phyloP scores from a whole-genome alignment of 495 filamentous ascomycete genomes.

The Tirmania nivea region DNA sequence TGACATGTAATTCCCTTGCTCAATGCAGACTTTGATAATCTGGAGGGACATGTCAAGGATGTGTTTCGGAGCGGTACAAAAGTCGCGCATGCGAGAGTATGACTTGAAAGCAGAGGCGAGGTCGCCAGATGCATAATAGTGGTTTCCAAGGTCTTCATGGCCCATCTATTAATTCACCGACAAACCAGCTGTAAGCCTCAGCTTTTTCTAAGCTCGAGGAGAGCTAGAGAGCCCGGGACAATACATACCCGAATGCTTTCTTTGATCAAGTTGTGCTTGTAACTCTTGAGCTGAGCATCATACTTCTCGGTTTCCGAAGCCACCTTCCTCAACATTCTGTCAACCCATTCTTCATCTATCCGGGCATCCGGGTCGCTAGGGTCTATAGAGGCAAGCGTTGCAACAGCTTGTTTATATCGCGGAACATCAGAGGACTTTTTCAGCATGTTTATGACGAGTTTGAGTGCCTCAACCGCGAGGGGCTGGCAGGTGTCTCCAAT shows the following conservation, averaged over 20 bases:
- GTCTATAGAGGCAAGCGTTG: conserved; percentile 36
- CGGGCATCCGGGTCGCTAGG: conserved; percentile 45
- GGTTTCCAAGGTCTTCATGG: conserved; percentile 50
- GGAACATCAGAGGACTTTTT: conserved; percentile 53
- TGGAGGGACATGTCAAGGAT: conserved; percentile 49
- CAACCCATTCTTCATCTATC: conserved; percentile 49
- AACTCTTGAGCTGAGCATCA: conserved; percentile 65
- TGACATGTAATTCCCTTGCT: conserved; percentile 43
- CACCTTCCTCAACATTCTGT: conserved; percentile 37
- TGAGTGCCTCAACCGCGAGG: conserved; percentile 61
- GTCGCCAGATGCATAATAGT: conserved; percentile 45
- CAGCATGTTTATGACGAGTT: conserved; percentile 51
- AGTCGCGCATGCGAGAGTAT: conserved; percentile 53
- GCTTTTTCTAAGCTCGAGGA: not conserved
- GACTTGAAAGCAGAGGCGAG: conserved; percentile 39
- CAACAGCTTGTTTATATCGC: conserved; percentile 47
- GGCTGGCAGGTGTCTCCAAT: conserved; percentile 60
- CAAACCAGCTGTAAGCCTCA: not conserved
- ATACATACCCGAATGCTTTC: conserved; percentile 72
- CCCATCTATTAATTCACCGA: conserved; percentile 34
- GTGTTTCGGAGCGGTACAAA: conserved; percentile 47
- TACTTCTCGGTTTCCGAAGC: conserved; percentile 46
- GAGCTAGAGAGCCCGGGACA: not conserved
- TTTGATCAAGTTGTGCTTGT: conserved; percentile 95
- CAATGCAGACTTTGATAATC: conserved; percentile 42